Percentiles rank a stretch among this genome's conserved stretches.
phyloP scores from a whole-genome alignment of 73 alveolate species.

The Vitrella brassicaformis region DNA sequence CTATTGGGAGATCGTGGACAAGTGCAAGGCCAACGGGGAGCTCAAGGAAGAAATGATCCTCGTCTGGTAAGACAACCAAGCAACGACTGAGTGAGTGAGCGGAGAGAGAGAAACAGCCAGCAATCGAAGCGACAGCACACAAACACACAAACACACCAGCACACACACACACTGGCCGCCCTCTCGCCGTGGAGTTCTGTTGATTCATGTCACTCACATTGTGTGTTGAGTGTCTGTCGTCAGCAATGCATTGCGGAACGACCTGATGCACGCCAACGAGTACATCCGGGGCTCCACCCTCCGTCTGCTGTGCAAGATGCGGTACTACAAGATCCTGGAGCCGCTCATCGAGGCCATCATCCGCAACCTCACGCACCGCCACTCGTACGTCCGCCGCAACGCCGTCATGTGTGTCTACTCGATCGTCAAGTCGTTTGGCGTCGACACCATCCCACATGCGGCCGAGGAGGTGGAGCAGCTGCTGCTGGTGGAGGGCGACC shows the following conservation, averaged over 20 bases:
- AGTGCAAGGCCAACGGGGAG: constrained; percentile 70
- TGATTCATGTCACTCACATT: no score
- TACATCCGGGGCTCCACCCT: constrained; percentile 82
- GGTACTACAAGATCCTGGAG: constrained; percentile 68
- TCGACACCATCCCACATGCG: constrained; percentile 72
- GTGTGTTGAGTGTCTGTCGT: no score
- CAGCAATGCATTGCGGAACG: constrained; percentile 77
- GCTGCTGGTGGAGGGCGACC: constrained; percentile 75
- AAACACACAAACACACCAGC: no score
- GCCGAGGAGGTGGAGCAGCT: constrained; percentile 66
- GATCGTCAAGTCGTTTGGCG: constrained; percentile 69
- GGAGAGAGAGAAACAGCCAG: no score
- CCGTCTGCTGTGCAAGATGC: constrained; percentile 75
- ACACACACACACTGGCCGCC: no score
- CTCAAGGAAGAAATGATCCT: constrained; percentile 82
- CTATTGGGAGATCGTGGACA: constrained; percentile 88
- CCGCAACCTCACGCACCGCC: constrained; percentile 71
- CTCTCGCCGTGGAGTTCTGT: no score
- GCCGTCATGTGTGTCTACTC: constrained; percentile 85
- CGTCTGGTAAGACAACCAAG: constrained; percentile 50
- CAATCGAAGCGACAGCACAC: no score
- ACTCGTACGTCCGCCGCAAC: constrained; percentile 83
- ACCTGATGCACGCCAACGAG: constrained; percentile 80
- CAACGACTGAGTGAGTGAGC: no score
- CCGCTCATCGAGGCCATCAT: constrained; percentile 68